Conservation (phyloP, 345 rosid species). For the Ricinus communis region DNA sequence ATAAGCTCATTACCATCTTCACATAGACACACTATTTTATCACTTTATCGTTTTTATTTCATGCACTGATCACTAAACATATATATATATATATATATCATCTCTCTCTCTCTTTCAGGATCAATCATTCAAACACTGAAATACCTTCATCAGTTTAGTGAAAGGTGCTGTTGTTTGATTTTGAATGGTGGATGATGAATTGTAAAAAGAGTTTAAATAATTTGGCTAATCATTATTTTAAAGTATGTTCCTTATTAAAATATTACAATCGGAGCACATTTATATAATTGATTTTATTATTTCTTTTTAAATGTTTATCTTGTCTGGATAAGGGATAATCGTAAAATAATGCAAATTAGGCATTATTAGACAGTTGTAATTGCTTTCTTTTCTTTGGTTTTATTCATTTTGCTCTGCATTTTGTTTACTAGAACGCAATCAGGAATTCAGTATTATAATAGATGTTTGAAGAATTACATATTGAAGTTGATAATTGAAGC, state of each 20-base stretch:
- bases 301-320: neutral
- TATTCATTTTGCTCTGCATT: neutral
- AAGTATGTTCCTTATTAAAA: neutral
- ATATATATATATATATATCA: too few species aligned
- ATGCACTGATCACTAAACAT: constrained; percentile 6
- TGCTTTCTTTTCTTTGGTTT: neutral
- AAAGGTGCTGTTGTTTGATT: too few species aligned
- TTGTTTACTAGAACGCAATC: neutral
- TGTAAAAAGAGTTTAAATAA: too few species aligned
- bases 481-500: too few species aligned
- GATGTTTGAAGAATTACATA: neutral
- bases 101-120: neutral
- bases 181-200: too few species aligned
- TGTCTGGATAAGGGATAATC: neutral
- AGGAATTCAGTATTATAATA: neutral
- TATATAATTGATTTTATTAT: neutral
- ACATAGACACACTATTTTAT: neutral
- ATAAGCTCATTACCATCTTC: neutral
- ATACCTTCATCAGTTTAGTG: neutral
- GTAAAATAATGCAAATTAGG: neutral
- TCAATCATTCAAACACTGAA: too few species aligned
- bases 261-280: neutral
- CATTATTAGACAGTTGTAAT: neutral
- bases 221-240: too few species aligned
- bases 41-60: neutral